A percentile compares a stretch with the other conserved stretches of the same genome.
Evolutionary conservation across 352 stramenopile genomes (phyloP).

Genomic region (Salisapilia sapeloensis): DNA sequence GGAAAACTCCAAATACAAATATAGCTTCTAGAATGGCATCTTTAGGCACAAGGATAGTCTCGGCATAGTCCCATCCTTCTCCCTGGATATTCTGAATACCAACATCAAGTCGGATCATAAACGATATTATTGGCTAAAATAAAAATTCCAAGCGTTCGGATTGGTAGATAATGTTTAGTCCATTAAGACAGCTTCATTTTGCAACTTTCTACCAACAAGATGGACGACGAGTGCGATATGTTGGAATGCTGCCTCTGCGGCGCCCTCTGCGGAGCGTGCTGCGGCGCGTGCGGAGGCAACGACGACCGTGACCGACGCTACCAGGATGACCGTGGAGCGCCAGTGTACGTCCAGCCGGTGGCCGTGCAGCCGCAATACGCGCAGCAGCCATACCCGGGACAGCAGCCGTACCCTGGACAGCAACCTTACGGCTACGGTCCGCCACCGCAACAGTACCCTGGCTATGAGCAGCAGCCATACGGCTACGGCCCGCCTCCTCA

Average conservation of each 20-base stretch:
- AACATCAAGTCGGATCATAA: too few relatives aligned
- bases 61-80: too few relatives aligned
- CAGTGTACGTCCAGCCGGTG: constrained; percentile 63
- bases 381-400: constrained; percentile 6
- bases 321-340: constrained; percentile 12
- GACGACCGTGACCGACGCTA: constrained; percentile 19
- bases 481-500: too few relatives aligned
- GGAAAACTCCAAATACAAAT: too few relatives aligned
- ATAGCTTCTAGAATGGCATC: too few relatives aligned
- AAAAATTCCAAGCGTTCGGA: too few relatives aligned
- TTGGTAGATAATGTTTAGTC: too few relatives aligned
- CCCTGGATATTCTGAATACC: too few relatives aligned
- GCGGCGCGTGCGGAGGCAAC: constrained; percentile 18
- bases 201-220: constrained; percentile 3
- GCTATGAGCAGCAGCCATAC: not conserved
- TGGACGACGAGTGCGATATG: constrained; percentile 63
- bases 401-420: constrained; percentile 7
- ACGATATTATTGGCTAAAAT: too few relatives aligned
- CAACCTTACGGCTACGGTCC: constrained; percentile 14
- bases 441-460: constrained; percentile 20
- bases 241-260: constrained; percentile 64
- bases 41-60: too few relatives aligned
- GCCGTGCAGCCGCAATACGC: constrained; percentile 25
- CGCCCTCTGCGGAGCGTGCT: constrained; percentile 58
- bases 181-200: too few relatives aligned